These are phyloP conservation scores for Acacia melanoxylon DNA, from an alignment of 306 rosid species.

Conservation along the genomic window DNA sequence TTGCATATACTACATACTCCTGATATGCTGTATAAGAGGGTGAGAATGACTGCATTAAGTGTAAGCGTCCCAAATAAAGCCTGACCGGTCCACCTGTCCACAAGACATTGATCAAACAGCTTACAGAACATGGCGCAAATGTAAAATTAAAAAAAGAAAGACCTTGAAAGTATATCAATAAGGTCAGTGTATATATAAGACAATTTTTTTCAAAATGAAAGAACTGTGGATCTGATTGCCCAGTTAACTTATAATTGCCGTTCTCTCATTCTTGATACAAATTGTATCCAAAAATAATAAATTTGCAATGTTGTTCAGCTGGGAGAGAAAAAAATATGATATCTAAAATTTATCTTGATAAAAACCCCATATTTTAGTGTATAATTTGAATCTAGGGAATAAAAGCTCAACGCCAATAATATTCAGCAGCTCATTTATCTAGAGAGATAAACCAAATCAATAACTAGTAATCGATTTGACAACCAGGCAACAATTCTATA, in stretches of 20 bases:
- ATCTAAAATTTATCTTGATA: background rate
- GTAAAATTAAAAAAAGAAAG: background rate
- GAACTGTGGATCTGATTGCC: background rate
- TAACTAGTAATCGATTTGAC: background rate
- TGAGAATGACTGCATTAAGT: slow-evolving; percentile 76
- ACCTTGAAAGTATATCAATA: background rate
- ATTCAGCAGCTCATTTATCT: background rate
- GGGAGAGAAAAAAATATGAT: background rate
- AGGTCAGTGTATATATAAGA: background rate
- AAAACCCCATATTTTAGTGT: background rate
- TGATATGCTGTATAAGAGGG: slow-evolving; percentile 87
- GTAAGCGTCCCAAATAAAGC: slow-evolving; percentile 97
- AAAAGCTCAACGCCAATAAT: slow-evolving; percentile 1
- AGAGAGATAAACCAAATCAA: background rate
- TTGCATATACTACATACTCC: slow-evolving; percentile 63
- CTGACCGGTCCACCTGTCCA: slow-evolving; percentile 97
- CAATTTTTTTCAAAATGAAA: background rate
- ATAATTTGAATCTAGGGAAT: background rate
- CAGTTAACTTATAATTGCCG: background rate
- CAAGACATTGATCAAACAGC: slow-evolving; percentile 24
- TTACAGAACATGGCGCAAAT: slow-evolving; percentile 1
- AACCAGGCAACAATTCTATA: background rate
- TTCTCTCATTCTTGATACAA: background rate
- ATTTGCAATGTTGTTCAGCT: background rate
- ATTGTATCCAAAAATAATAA: background rate